Evolutionary conservation across 1,139 yeast genomes (phyloP).

Genomic region (Sugiyamaella novakii): DNA sequence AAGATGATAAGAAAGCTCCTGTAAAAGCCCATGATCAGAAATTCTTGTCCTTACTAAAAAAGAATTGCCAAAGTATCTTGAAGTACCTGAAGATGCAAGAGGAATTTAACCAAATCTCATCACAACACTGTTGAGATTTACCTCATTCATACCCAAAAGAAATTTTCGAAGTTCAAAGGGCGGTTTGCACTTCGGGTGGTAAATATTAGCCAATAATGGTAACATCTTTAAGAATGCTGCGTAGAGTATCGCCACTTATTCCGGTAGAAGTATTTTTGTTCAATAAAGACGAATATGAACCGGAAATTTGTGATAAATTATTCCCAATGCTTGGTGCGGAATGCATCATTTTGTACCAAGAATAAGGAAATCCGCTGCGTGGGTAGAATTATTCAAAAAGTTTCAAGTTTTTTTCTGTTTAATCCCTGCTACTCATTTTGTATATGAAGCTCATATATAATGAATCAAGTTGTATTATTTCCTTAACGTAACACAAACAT

Average conservation of each 20-base stretch:
- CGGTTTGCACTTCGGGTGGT: constrained; percentile 83
- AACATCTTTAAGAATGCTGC: constrained; percentile 62
- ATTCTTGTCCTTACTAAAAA: constrained; percentile 41
- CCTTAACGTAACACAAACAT: too few species aligned
- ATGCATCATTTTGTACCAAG: constrained; percentile 20
- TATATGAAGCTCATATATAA: too few species aligned
- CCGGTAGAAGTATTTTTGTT: constrained; percentile 84
- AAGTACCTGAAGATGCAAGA: constrained; percentile 53
- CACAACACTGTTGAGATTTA: constrained; percentile 48
- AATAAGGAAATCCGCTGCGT: too few species aligned
- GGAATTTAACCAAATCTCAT: constrained; percentile 57
- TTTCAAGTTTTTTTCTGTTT: too few species aligned
- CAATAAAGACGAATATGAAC: constrained; percentile 66
- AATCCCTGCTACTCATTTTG: too few species aligned
- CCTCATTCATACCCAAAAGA: constrained; percentile 48
- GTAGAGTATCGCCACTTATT: constrained; percentile 62
- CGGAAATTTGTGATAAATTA: constrained; percentile 62
- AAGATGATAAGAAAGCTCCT: constrained; percentile 28
- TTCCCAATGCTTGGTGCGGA: constrained; percentile 70
- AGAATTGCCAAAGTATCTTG: constrained; percentile 54
- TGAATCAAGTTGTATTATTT: too few species aligned
- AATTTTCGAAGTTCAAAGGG: constrained; percentile 58
- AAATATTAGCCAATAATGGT: constrained; percentile 72
- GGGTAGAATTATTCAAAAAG: too few species aligned
- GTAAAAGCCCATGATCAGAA: constrained; percentile 31